Evolutionary conservation across 768 basidiomycete species (phyloP).

Genomic region (Tylopilus plumbeoviolaceoides): DNA sequence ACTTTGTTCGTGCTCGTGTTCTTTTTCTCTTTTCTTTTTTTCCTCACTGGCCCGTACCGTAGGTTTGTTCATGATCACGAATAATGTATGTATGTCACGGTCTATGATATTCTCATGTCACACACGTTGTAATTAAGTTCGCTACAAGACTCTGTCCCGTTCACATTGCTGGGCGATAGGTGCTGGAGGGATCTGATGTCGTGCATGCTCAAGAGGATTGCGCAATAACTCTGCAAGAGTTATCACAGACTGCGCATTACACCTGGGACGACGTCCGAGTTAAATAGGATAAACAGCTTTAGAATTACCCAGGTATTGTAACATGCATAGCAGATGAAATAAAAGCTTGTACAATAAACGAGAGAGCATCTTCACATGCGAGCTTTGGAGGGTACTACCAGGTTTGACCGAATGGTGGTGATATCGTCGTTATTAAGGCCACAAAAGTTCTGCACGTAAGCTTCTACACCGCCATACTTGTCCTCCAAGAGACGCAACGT

Average conservation of each 20-base stretch:
- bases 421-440: slow-evolving; percentile 64
- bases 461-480: slow-evolving; percentile 66
- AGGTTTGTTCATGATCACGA: background rate
- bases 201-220: too few relatives aligned
- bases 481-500: slow-evolving; percentile 58
- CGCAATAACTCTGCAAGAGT: too few relatives aligned
- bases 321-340: slow-evolving; percentile 3
- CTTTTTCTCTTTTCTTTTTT: background rate
- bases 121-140: background rate
- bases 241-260: too few relatives aligned
- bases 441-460: slow-evolving; percentile 54
- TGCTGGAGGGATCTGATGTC: too few relatives aligned
- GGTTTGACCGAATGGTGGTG: slow-evolving; percentile 50
- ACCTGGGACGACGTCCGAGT: background rate
- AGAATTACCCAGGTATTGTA: background rate
- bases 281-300: background rate
- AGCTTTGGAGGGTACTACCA: slow-evolving; percentile 38
- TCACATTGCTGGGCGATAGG: too few relatives aligned
- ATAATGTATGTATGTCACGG: background rate
- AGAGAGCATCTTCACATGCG: slow-evolving; percentile 22
- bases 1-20: too few relatives aligned
- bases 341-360: background rate
- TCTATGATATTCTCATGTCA: background rate
- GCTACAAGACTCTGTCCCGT: too few relatives aligned
- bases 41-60: background rate